Evolutionary conservation across 2,329 filamentous ascomycete genomes (phyloP).

Genomic region (Fusarium avenaceum): DNA sequence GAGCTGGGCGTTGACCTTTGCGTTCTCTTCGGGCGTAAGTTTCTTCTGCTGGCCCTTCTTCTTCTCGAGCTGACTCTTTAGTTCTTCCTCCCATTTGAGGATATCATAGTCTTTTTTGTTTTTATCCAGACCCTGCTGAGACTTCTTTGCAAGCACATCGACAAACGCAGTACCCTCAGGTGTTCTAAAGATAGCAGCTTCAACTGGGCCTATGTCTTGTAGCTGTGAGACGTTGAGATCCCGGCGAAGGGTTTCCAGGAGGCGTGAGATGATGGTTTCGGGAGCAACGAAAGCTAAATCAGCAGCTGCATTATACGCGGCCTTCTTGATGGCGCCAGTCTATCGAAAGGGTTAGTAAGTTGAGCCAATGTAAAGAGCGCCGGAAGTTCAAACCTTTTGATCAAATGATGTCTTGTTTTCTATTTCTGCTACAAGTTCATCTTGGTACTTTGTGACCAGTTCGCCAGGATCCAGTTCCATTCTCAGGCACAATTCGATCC

Average conservation of each 20-base stretch:
- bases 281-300: slow-evolving; percentile 96
- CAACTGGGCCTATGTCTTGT: slow-evolving; percentile 81
- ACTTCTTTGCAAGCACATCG: slow-evolving; percentile 89
- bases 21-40: slow-evolving; percentile 87
- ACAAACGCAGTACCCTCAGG: slow-evolving; percentile 90
- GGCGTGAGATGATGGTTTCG: slow-evolving; percentile 79
- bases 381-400: slow-evolving; percentile 64
- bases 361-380: neutral
- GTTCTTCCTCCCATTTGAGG: slow-evolving; percentile 95
- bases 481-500: slow-evolving; percentile 90
- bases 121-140: slow-evolving; percentile 79
- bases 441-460: slow-evolving; percentile 75
- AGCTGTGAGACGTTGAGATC: slow-evolving; percentile 81
- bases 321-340: slow-evolving; percentile 66
- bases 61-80: slow-evolving; percentile 86
- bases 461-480: slow-evolving; percentile 86
- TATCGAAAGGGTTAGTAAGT: slow-evolving; percentile 37
- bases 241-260: slow-evolving; percentile 79
- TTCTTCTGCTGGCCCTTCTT: slow-evolving; percentile 96
- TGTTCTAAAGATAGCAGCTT: slow-evolving; percentile 93
- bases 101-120: slow-evolving; percentile 96
- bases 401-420: slow-evolving; percentile 61
- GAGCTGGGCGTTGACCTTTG: slow-evolving; percentile 91
- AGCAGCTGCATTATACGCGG: slow-evolving; percentile 86
- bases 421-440: slow-evolving; percentile 77